These are phyloP conservation scores for Russula vinacea DNA, from an alignment of 768 basidiomycete genomes.

Conservation along the genomic window DNA sequence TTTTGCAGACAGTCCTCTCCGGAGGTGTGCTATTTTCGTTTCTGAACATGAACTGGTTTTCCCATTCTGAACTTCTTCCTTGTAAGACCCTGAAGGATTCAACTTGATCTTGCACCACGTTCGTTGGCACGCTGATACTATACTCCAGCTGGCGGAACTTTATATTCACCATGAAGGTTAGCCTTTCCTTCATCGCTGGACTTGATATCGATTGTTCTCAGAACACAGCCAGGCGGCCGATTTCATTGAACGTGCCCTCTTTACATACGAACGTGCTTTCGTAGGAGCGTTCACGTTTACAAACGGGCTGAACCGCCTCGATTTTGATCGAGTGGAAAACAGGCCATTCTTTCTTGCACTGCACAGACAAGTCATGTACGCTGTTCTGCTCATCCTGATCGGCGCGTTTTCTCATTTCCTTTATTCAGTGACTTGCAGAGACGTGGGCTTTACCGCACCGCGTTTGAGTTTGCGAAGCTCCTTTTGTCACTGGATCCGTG, in stretches of 20 bases:
- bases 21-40: slow-evolving; percentile 57
- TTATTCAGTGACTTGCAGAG: slow-evolving; percentile 69
- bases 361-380: slow-evolving; percentile 78
- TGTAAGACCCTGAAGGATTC: slow-evolving; percentile 71
- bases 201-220: slow-evolving; percentile 34
- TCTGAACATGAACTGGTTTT: neutral
- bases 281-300: slow-evolving; percentile 85
- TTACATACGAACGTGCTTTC: slow-evolving; percentile 89
- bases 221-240: slow-evolving; percentile 84
- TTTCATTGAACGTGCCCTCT: slow-evolving; percentile 87
- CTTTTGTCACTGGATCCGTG: slow-evolving; percentile 81
- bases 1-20: slow-evolving; percentile 75
- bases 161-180: slow-evolving; percentile 84
- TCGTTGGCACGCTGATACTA: slow-evolving; percentile 92
- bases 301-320: slow-evolving; percentile 74
- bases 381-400: neutral
- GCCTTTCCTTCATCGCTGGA: neutral
- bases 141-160: slow-evolving; percentile 82
- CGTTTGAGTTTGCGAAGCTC: slow-evolving; percentile 89
- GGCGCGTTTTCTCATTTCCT: neutral
- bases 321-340: slow-evolving; percentile 89
- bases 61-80: neutral
- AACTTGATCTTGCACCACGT: slow-evolving; percentile 69
- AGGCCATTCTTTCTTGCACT: slow-evolving; percentile 88
- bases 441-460: slow-evolving; percentile 84